Evolutionary conservation across 805 yeast species (phyloP).

Genomic region (Saccharomycopsis sp.): DNA sequence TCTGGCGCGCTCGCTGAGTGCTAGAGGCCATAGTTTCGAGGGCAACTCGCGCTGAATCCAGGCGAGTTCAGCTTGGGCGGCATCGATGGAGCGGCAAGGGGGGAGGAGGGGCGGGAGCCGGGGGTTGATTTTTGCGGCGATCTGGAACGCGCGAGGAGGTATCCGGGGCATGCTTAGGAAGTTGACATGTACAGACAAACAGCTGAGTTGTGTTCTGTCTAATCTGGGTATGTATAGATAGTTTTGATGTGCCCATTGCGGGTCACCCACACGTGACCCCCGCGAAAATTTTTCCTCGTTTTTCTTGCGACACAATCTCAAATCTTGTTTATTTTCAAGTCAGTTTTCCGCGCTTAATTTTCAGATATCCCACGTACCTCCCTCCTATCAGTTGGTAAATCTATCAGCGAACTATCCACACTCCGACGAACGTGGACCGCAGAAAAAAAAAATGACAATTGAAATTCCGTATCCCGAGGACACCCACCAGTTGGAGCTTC

Average conservation of each 20-base stretch:
- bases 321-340: no score
- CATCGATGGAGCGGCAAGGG: slow-evolving; percentile 23
- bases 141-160: slow-evolving; percentile 5
- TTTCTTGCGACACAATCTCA: neutral
- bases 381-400: no score
- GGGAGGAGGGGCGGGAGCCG: slow-evolving; percentile 19
- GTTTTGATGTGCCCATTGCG: neutral
- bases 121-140: neutral
- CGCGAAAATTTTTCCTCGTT: neutral
- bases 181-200: no score
- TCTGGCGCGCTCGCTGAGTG: slow-evolving; percentile 46
- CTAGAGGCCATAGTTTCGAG: slow-evolving; percentile 37
- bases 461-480: slow-evolving; percentile 15
- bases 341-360: no score
- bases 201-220: no score
- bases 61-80: slow-evolving; percentile 48
- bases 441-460: slow-evolving; percentile 6
- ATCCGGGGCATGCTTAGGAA: slow-evolving; percentile 20
- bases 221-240: no score
- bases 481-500: slow-evolving; percentile 18
- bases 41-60: slow-evolving; percentile 64
- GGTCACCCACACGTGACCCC: neutral
- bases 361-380: no score
- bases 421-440: no score
- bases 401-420: no score